Percentiles rank a stretch among this genome's conserved stretches.
These are phyloP conservation scores for Multifurca ochricompacta DNA, from an alignment of 768 basidiomycete species.

Conservation along the genomic window DNA sequence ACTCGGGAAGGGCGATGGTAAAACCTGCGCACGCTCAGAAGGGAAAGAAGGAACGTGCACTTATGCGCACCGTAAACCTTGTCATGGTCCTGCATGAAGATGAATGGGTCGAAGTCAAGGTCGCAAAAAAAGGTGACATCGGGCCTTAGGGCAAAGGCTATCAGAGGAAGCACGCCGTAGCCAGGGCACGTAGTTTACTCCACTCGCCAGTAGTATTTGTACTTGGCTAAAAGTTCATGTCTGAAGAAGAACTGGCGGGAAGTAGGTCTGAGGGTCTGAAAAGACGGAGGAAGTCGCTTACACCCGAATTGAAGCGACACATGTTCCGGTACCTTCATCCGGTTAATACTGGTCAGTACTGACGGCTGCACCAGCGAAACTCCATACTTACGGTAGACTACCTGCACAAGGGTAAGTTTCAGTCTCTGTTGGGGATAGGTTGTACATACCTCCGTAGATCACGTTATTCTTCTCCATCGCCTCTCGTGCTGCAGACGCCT, in stretches of 20 bases:
- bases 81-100: constrained; percentile 47
- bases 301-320: constrained; percentile 93
- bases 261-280: not conserved
- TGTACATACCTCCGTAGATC: constrained; percentile 42
- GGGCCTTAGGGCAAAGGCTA: constrained; percentile 30
- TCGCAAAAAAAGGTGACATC: constrained; percentile 55
- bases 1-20: constrained; percentile 70
- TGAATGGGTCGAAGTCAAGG: constrained; percentile 48
- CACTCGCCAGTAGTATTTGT: constrained; percentile 45
- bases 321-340: constrained; percentile 74
- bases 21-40: constrained; percentile 37
- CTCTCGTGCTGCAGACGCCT: constrained; percentile 39
- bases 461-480: constrained; percentile 51
- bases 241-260: constrained; percentile 44
- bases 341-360: not conserved
- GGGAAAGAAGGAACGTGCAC: not conserved
- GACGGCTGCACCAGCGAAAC: not conserved
- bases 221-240: constrained; percentile 34
- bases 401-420: constrained; percentile 32
- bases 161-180: not conserved
- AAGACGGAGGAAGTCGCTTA: constrained; percentile 31
- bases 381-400: constrained; percentile 55
- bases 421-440: not conserved
- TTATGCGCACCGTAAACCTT: constrained; percentile 43
- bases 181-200: constrained; percentile 32